A percentile compares a stretch with the other conserved stretches of the same genome.
These are phyloP conservation scores for Annulohypoxylon stygium DNA, from an alignment of 495 filamentous ascomycete genomes.

Conservation along the genomic window DNA sequence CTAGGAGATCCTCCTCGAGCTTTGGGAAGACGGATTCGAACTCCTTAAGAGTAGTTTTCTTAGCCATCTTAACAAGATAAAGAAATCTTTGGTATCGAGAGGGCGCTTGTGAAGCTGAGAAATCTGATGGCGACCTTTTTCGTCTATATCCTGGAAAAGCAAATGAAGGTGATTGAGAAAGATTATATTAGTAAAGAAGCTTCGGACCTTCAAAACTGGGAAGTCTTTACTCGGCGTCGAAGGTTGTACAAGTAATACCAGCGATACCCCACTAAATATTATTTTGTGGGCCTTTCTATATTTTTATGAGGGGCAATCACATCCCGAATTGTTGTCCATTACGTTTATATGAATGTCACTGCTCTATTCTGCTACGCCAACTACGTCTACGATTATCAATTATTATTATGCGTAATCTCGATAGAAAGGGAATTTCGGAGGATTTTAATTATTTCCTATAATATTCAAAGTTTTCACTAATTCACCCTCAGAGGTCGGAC, in stretches of 20 bases:
- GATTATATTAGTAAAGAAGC: background rate
- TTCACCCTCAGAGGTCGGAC: background rate
- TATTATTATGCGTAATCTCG: background rate
- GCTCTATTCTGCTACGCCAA: too few relatives aligned
- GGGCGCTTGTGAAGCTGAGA: background rate
- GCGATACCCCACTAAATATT: background rate
- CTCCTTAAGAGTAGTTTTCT: slow-evolving; percentile 77
- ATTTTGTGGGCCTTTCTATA: background rate
- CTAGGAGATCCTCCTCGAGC: slow-evolving; percentile 80
- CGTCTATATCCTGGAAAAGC: too few relatives aligned
- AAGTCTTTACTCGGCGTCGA: slow-evolving; percentile 9
- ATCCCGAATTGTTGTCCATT: background rate
- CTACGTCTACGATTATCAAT: background rate
- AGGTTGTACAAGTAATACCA: slow-evolving; percentile 3
- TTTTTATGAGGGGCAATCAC: slow-evolving; percentile 4
- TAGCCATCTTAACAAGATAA: slow-evolving; percentile 62
- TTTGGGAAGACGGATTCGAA: slow-evolving; percentile 91
- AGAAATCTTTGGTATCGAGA: background rate
- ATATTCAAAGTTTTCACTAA: background rate
- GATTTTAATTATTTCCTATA: background rate
- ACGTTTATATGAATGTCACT: background rate
- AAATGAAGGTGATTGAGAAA: background rate
- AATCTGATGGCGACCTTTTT: background rate
- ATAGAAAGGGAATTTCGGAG: background rate
- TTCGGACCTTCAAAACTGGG: background rate